A percentile compares a stretch with the other conserved stretches of the same genome.
Evolutionary conservation across 257 asterid genomes (phyloP).

Genomic region (Solanum appendiculatum): DNA sequence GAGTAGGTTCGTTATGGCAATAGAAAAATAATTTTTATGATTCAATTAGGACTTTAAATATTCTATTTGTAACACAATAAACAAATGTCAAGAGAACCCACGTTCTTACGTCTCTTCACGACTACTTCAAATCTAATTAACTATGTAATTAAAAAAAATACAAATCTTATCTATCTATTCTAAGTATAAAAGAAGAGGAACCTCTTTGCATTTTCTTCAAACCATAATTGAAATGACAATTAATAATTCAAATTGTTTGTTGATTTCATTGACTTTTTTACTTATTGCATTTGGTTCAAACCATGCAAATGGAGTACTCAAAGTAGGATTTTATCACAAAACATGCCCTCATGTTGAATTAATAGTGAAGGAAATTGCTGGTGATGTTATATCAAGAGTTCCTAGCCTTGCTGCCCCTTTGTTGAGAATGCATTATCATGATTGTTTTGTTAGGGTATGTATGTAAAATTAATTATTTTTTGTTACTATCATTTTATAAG

Average conservation of each 20-base stretch:
- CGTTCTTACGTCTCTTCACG: background rate
- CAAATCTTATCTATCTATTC: background rate
- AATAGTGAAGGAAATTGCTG: constrained; percentile 5
- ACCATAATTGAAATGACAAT: background rate
- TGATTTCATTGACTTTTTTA: constrained; percentile 7
- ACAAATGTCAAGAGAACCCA: background rate
- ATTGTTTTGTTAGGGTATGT: constrained; percentile 40
- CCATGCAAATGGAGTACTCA: constrained; percentile 18
- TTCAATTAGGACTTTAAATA: background rate
- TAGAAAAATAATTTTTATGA: background rate
- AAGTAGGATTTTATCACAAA: constrained; percentile 18
- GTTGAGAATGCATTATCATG: constrained; percentile 41
- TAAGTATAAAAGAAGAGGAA: background rate
- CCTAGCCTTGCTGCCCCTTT: constrained; percentile 37
- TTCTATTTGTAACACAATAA: background rate
- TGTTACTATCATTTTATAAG: background rate
- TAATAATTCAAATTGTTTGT: background rate
- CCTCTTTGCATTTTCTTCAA: background rate
- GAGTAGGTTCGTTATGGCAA: background rate
- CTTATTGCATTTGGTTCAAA: constrained; percentile 1
- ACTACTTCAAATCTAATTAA: background rate
- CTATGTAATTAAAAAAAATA: background rate
- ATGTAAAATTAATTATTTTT: too few relatives aligned
- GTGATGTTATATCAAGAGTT: constrained; percentile 10
- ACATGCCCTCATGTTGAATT: constrained; percentile 19